Evolutionary conservation across 2,329 filamentous ascomycete species (phyloP), one percentile per base, ranked within the genome.

Genomic region (Exophiala dermatitidis): DNA sequence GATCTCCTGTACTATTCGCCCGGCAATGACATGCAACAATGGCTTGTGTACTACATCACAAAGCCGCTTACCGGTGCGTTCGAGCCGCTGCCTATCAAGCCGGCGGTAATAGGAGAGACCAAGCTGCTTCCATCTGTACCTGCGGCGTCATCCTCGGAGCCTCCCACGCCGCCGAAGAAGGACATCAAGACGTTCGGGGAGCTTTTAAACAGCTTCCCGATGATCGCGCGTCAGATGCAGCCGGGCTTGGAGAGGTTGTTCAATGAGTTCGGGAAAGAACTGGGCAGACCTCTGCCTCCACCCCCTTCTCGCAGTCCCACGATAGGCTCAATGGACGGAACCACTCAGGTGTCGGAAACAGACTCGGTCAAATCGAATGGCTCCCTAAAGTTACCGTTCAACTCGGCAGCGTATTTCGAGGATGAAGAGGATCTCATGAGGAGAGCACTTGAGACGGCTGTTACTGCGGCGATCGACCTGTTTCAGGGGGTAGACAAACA

Each of bases 141-240:
- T 19, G 51, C 19, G 19, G 19, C 54, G 50, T 60, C 67, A 48
- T 63, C 67, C 4, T 63, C 67, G 5, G 67, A 68, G n/a, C 64
- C 66, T 3, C 54, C 53, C 2, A 61, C 71, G 62, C 81, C 82
- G 4, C 79, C 79, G 57, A 96, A 95, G 72, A 96, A 95, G 70
- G 88, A 95, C 55, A 86, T 98, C 67, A 89, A 84, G 70, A 88
- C 81, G 33, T 98, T 98, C 67, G 84, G 86, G 56, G 93, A 97
- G 60, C 77, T 98, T 9, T 77, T 98, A 40, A 87, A 88, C 61
- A 83, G 90, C 63, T 98, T 97, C 61, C 93, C 93, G 1, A 87
- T 95, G 81, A 97, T 98, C 63, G 90, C 90, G 28, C 81, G 88
- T 55, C 93, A 98, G 69, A 95, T 98, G 90, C 90, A 96, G 63